These are phyloP conservation scores for Limnanthes douglasii DNA, from an alignment of 345 rosid genomes.

Conservation along the genomic window DNA sequence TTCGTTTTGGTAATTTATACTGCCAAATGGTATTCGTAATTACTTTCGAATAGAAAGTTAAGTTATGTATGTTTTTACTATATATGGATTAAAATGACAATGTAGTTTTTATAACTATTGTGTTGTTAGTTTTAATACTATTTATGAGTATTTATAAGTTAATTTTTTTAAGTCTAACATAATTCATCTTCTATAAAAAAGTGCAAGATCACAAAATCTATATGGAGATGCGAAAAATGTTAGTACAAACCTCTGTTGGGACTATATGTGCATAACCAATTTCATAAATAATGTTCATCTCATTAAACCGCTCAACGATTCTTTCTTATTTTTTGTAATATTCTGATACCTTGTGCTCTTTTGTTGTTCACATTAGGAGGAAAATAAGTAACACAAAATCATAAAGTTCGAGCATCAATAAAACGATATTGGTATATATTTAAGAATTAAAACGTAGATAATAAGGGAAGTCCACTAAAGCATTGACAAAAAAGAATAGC, in stretches of 20 bases:
- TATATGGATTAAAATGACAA: too few relatives aligned
- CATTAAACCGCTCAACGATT: constrained; percentile 58
- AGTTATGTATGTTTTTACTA: too few relatives aligned
- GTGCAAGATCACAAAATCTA: neutral
- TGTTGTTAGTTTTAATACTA: too few relatives aligned
- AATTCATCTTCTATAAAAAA: neutral
- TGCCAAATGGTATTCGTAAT: too few relatives aligned
- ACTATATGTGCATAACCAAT: constrained; percentile 29
- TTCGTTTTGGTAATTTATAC: too few relatives aligned
- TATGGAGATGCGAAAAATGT: neutral
- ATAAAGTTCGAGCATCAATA: too few relatives aligned
- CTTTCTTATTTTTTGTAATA: constrained; percentile 72
- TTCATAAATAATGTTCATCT: constrained; percentile 55
- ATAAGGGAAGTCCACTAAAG: neutral
- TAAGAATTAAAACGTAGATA: constrained; percentile 8
- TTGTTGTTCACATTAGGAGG: constrained; percentile 1
- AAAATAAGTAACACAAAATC: neutral
- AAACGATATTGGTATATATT: too few relatives aligned
- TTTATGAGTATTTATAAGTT: too few relatives aligned
- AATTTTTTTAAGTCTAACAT: neutral
- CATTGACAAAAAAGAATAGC: constrained; percentile 2
- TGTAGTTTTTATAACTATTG: too few relatives aligned
- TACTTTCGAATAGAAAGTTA: too few relatives aligned
- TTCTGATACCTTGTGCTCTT: constrained; percentile 51
- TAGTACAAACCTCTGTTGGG: constrained; percentile 41